Percentiles rank a stretch among this genome's conserved stretches.
phyloP scores from a whole-genome alignment of 306 rosid genomes.

The Albizia julibrissin region DNA sequence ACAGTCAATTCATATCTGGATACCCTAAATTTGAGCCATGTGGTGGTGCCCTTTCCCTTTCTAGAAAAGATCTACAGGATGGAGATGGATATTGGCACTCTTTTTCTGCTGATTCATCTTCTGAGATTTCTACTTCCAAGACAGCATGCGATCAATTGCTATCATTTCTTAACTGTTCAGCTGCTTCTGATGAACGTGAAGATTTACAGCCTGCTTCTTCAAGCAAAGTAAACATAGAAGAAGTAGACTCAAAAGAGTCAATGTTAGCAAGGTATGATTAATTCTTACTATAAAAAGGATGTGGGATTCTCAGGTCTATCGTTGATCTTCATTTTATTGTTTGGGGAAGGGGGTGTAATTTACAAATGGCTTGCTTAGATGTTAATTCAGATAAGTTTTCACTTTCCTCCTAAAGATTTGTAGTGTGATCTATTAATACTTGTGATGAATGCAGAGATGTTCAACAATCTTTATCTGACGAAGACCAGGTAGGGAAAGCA shows the following conservation, averaged over 20 bases:
- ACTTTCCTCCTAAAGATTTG: neutral
- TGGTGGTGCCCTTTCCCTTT: slow-evolving; percentile 43
- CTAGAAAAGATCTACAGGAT: slow-evolving; percentile 49
- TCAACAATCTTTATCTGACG: slow-evolving; percentile 48
- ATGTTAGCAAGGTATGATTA: slow-evolving; percentile 52
- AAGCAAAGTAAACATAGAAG: slow-evolving; percentile 48
- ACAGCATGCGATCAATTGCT: slow-evolving; percentile 54
- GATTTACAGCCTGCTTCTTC: slow-evolving; percentile 46
- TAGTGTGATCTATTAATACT: slow-evolving; percentile 10
- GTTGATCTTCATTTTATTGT: neutral
- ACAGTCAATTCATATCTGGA: slow-evolving; percentile 58
- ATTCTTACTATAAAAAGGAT: neutral
- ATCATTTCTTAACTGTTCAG: slow-evolving; percentile 49
- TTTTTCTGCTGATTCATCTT: slow-evolving; percentile 38
- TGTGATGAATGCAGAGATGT: slow-evolving; percentile 45
- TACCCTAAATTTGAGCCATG: slow-evolving; percentile 45
- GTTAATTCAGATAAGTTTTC: neutral
- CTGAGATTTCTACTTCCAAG: slow-evolving; percentile 53
- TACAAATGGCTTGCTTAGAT: neutral
- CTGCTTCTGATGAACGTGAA: slow-evolving; percentile 33
- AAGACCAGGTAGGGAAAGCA: slow-evolving; percentile 51
- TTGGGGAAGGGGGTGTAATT: neutral
- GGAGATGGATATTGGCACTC: slow-evolving; percentile 46
- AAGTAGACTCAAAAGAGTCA: slow-evolving; percentile 38
- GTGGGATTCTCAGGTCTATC: neutral